Evolutionary conservation across 2,329 filamentous ascomycete species (phyloP).

Genomic region (Xylariaceae sp.): DNA sequence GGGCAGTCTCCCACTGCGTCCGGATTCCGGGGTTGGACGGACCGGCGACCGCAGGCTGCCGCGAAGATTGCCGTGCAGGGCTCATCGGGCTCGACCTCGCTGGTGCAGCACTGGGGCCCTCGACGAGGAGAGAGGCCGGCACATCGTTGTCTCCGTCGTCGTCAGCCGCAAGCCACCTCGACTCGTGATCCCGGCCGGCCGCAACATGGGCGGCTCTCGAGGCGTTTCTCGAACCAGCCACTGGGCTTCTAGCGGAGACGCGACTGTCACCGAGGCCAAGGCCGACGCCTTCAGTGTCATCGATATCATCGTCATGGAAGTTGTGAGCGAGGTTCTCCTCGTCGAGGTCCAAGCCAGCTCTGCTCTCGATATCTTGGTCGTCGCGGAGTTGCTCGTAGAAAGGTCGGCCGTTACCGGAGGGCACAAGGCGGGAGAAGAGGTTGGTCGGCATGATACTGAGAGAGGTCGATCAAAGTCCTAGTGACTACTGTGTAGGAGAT

Average conservation of each 20-base stretch:
- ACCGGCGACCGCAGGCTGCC: conserved; percentile 28
- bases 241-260: conserved; percentile 32
- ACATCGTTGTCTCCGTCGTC: conserved; percentile 48
- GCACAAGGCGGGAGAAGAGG: conserved; percentile 37
- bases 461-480: too few species aligned
- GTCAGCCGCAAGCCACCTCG: conserved; percentile 25
- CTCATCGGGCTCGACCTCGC: conserved; percentile 17
- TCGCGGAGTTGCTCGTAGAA: conserved; percentile 44
- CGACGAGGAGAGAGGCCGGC: conserved; percentile 55
- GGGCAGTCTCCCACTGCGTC: conserved; percentile 48
- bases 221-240: conserved; percentile 9
- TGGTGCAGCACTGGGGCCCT: conserved; percentile 29
- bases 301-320: conserved; percentile 43
- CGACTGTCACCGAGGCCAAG: conserved; percentile 40
- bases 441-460: conserved; percentile 37
- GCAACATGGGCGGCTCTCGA: conserved; percentile 3
- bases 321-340: conserved; percentile 46
- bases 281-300: conserved; percentile 32
- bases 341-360: conserved; percentile 37
- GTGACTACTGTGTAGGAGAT: conserved; percentile 1
- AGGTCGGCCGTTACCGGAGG: conserved; percentile 30
- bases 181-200: conserved; percentile 10
- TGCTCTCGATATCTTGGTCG: conserved; percentile 34
- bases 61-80: conserved; percentile 16
- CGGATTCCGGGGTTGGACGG: conserved; percentile 36